phyloP scores from a whole-genome alignment of 2,329 filamentous ascomycete genomes.

The Pseudofabraea citricarpa region DNA sequence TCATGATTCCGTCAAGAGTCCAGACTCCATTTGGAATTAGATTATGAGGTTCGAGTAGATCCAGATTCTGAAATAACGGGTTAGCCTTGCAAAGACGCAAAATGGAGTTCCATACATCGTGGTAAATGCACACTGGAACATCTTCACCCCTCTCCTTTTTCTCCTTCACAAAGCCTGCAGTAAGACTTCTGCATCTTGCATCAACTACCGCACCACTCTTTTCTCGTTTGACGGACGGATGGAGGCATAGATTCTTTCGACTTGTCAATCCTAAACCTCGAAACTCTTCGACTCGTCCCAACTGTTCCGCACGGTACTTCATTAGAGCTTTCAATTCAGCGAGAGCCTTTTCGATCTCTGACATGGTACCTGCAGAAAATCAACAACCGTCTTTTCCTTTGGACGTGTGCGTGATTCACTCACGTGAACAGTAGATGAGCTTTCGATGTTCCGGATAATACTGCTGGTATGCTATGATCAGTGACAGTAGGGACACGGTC shows the following conservation, averaged over 20 bases:
- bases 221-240: slow-evolving; percentile 92
- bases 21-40: slow-evolving; percentile 92
- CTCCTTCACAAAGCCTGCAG: slow-evolving; percentile 94
- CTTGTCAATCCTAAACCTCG: slow-evolving; percentile 88
- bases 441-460: slow-evolving; percentile 91
- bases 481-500: slow-evolving; percentile 87
- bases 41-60: slow-evolving; percentile 90
- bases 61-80: slow-evolving; percentile 64
- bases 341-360: slow-evolving; percentile 96
- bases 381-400: not conserved
- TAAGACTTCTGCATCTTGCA: slow-evolving; percentile 90
- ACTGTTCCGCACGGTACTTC: slow-evolving; percentile 85
- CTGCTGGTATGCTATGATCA: slow-evolving; percentile 96
- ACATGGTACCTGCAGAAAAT: slow-evolving; percentile 70
- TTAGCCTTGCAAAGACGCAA: slow-evolving; percentile 1
- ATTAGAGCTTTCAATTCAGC: slow-evolving; percentile 88
- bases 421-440: slow-evolving; percentile 95
- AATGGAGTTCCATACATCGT: slow-evolving; percentile 61
- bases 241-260: slow-evolving; percentile 93
- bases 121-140: slow-evolving; percentile 91
- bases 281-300: slow-evolving; percentile 92
- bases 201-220: slow-evolving; percentile 94
- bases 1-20: slow-evolving; percentile 84
- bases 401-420: slow-evolving; percentile 8
- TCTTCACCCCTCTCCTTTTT: slow-evolving; percentile 95